Conservation (phyloP, 345 rosid species). For the Durio zibethinus region DNA sequence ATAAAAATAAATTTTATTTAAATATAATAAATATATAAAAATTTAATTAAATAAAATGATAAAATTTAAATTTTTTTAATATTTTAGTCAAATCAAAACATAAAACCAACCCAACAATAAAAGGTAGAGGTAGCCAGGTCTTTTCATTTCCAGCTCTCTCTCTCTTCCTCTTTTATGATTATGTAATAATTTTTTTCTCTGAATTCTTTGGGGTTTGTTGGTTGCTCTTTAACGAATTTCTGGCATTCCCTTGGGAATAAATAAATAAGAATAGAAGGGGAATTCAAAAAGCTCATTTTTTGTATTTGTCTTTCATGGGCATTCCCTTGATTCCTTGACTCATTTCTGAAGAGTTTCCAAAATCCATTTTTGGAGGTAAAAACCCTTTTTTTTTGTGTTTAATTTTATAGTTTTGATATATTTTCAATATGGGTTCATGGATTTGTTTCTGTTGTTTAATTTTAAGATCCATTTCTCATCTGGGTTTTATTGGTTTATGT, state of each 20-base stretch:
- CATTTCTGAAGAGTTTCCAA: constrained; percentile 27
- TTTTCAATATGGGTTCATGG: neutral
- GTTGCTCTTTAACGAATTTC: constrained; percentile 28
- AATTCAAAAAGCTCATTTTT: neutral
- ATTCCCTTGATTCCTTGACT: constrained; percentile 31
- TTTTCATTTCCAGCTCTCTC: neutral
- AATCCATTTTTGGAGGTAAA: constrained; percentile 42
- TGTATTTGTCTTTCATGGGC: constrained; percentile 17
- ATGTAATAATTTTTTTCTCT: constrained; percentile 17
- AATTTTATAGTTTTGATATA: neutral
- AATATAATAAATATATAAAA: too few species aligned
- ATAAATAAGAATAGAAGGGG: neutral
- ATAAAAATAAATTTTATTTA: too few species aligned
- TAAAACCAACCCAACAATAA: constrained; percentile 21
- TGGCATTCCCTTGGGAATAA: constrained; percentile 11
- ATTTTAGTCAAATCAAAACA: neutral
- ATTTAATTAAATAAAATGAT: too few species aligned
- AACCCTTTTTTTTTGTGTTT: neutral
- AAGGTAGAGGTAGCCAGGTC: constrained; percentile 29
- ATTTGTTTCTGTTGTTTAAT: neutral
- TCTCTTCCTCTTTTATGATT: constrained; percentile 16
- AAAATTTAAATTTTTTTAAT: too few species aligned
- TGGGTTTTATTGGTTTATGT: constrained; percentile 15
- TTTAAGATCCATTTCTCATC: constrained; percentile 7
- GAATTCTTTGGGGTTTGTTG: constrained; percentile 36